These are phyloP conservation scores for Antrodiella citrinella DNA, from an alignment of 768 basidiomycete genomes.

Conservation along the genomic window DNA sequence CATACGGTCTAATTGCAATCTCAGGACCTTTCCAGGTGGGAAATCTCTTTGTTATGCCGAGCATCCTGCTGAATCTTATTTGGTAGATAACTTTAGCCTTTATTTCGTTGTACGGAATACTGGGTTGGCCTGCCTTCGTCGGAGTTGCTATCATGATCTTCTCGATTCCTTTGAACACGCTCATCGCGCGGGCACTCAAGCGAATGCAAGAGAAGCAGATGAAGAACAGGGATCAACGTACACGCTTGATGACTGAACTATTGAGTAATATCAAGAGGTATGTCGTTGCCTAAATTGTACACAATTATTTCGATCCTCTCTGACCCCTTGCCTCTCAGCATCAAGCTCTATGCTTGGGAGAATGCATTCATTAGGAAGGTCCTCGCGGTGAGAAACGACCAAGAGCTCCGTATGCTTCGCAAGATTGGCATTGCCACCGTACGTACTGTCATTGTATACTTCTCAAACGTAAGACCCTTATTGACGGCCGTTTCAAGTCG, in stretches of 20 bases:
- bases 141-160: conserved; percentile 86
- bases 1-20: conserved; percentile 76
- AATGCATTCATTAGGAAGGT: conserved; percentile 78
- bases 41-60: too few species aligned
- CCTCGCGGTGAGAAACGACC: conserved; percentile 70
- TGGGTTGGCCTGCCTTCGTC: conserved; percentile 88
- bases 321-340: conserved; percentile 32
- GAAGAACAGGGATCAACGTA: conserved; percentile 85
- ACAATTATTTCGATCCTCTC: neutral
- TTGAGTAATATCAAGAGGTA: conserved; percentile 84
- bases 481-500: conserved; percentile 28
- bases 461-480: neutral
- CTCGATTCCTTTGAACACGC: conserved; percentile 67
- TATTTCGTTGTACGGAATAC: conserved; percentile 78
- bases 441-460: conserved; percentile 15
- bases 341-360: conserved; percentile 95
- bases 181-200: conserved; percentile 64
- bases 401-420: conserved; percentile 73
- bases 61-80: too few species aligned
- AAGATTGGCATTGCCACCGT: conserved; percentile 76
- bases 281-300: neutral
- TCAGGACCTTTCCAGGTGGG: conserved; percentile 84
- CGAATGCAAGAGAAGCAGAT: conserved; percentile 82
- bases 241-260: conserved; percentile 88
- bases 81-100: conserved; percentile 78